Percentiles rank a stretch among this genome's conserved stretches.
Evolutionary conservation across 108 stramenopile species (phyloP).

Genomic region (Parietichytrium sp.): DNA sequence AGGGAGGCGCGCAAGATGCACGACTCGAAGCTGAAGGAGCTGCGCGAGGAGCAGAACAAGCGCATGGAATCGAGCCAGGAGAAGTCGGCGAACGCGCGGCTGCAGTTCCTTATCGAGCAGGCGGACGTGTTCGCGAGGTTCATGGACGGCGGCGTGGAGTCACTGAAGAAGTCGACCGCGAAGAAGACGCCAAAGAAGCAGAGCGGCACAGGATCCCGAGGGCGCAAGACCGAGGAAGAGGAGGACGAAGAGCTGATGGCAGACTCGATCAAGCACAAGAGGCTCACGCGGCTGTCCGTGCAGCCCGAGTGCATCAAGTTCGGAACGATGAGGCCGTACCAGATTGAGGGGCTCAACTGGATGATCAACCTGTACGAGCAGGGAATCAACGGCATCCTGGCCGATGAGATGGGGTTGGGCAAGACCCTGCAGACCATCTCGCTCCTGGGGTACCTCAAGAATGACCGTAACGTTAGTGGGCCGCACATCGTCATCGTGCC

Average conservation of each 20-base stretch:
- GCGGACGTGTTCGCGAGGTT: conserved; percentile 98
- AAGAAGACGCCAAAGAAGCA: conserved; percentile 53
- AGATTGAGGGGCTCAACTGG: conserved; percentile 99
- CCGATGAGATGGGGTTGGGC: conserved; percentile 92
- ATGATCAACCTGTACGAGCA: conserved; percentile 96
- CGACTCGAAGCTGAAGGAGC: neutral
- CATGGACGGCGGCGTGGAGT: conserved; percentile 42
- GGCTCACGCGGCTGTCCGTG: conserved; percentile 75
- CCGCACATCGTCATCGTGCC: conserved; percentile 82
- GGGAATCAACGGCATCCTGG: conserved; percentile 97
- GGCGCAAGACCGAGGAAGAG: conserved; percentile 87
- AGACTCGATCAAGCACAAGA: conserved; percentile 72
- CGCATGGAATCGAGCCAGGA: conserved; percentile 55
- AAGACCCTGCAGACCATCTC: conserved; percentile 93
- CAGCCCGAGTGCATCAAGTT: conserved; percentile 81
- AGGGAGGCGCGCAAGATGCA: neutral
- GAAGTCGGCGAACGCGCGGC: conserved; percentile 75
- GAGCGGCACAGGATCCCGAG: neutral
- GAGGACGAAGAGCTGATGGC: conserved; percentile 91
- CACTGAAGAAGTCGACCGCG: conserved; percentile 56
- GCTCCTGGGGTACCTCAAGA: conserved; percentile 84
- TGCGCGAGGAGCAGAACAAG: conserved; percentile 38
- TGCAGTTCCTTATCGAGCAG: conserved; percentile 87
- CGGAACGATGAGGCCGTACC: conserved; percentile 93
- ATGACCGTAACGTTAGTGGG: conserved; percentile 61